These are phyloP conservation scores for Volutella citrinella DNA, from an alignment of 2,329 filamentous ascomycete genomes.

Conservation along the genomic window DNA sequence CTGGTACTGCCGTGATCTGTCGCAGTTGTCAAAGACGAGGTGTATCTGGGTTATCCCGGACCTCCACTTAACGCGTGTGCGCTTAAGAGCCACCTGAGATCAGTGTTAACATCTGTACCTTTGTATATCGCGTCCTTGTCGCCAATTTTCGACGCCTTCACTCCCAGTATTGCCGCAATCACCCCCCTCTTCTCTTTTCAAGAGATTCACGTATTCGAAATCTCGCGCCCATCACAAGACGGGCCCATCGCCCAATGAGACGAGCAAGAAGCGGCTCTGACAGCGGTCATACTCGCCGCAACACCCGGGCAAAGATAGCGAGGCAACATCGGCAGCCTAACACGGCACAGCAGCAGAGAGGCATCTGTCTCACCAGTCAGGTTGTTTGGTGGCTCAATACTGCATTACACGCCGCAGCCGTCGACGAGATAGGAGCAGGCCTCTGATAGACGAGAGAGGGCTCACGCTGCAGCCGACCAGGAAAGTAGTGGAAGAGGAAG, in stretches of 20 bases:
- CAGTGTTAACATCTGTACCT: slow-evolving; percentile 12
- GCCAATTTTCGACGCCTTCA: slow-evolving; percentile 16
- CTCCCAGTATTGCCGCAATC: slow-evolving; percentile 10
- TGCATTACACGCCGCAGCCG: too few relatives aligned
- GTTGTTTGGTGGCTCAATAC: too few relatives aligned
- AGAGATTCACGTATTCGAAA: too few relatives aligned
- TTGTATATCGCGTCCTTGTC: slow-evolving; percentile 16
- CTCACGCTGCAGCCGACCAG: slow-evolving; percentile 19
- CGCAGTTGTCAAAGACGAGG: slow-evolving; percentile 13
- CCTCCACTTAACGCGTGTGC: too few relatives aligned
- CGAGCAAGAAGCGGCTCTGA: slow-evolving; percentile 17
- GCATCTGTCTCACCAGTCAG: too few relatives aligned
- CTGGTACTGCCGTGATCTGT: slow-evolving; percentile 15
- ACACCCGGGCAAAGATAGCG: slow-evolving; percentile 5
- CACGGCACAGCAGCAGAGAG: too few relatives aligned
- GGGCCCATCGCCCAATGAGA: slow-evolving; percentile 26
- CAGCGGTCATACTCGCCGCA: slow-evolving; percentile 21
- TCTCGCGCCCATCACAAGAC: too few relatives aligned
- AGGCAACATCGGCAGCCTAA: slow-evolving; percentile 7
- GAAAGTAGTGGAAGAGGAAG: slow-evolving; percentile 12
- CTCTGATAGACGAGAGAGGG: too few relatives aligned
- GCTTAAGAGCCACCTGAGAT: too few relatives aligned
- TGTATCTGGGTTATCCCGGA: too few relatives aligned
- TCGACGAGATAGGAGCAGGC: slow-evolving; percentile 6
- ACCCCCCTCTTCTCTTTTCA: slow-evolving; percentile 1